Conservation (phyloP, 257 asterid species). For the Nemophila menziesii region DNA sequence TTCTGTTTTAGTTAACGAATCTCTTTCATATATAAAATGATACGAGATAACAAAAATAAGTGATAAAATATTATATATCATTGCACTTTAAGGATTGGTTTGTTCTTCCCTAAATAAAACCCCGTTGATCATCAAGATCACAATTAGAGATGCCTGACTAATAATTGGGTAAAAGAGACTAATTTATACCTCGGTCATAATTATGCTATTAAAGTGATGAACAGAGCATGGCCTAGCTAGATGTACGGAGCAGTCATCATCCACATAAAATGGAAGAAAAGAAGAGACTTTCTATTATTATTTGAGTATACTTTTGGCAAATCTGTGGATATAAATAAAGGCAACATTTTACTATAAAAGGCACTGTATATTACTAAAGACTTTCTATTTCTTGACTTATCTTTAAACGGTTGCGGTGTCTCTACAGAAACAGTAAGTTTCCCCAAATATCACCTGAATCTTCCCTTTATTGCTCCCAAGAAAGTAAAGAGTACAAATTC, state of each 20-base stretch:
- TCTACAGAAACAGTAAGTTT: not conserved
- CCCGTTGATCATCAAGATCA: not conserved
- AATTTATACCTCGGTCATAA: not conserved
- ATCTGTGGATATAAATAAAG: not conserved
- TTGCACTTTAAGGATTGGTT: no score
- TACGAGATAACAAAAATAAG: no score
- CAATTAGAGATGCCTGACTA: not conserved
- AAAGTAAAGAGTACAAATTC: constrained; percentile 9
- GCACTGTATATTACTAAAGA: no score
- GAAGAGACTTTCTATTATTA: no score
- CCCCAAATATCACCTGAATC: not conserved
- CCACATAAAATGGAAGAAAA: constrained; percentile 8
- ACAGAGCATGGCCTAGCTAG: constrained; percentile 6
- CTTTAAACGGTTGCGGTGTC: not conserved
- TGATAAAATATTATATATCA: no score
- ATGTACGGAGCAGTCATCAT: constrained; percentile 11
- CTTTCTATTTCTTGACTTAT: constrained; percentile 16
- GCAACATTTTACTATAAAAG: constrained; percentile 16
- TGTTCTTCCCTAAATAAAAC: no score
- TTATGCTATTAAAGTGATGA: constrained; percentile 1
- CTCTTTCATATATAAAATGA: no score
- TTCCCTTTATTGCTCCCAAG: constrained; percentile 5
- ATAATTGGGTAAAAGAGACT: not conserved
- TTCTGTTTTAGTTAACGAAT: no score
- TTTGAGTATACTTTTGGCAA: not conserved